phyloP scores from a whole-genome alignment of 768 basidiomycete genomes.

The Kwoniella sp. region DNA sequence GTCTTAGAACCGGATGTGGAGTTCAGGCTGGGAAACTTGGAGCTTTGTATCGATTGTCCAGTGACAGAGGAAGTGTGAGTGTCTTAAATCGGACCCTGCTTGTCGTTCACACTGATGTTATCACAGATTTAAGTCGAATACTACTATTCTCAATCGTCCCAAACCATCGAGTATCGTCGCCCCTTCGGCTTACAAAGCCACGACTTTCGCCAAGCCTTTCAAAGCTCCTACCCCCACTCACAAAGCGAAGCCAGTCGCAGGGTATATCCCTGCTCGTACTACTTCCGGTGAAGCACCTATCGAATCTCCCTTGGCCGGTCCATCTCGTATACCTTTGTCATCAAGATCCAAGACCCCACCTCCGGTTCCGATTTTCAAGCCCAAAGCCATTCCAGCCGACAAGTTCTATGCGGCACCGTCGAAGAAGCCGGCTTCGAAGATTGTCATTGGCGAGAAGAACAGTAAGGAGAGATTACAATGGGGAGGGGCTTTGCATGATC shows the following conservation, averaged over 20 bases:
- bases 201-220: constrained; percentile 41
- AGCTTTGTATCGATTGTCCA: constrained; percentile 33
- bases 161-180: constrained; percentile 11
- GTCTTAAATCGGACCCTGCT: not conserved
- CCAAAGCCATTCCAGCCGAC: constrained; percentile 9
- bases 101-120: not conserved
- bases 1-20: constrained; percentile 34
- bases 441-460: constrained; percentile 38
- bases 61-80: constrained; percentile 38
- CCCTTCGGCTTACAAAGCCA: constrained; percentile 17
- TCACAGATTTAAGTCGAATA: constrained; percentile 30
- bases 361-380: not conserved
- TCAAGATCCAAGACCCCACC: not conserved
- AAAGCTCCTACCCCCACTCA: constrained; percentile 40
- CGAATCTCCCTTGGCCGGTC: constrained; percentile 13
- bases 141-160: constrained; percentile 36
- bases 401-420: constrained; percentile 41
- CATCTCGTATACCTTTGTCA: constrained; percentile 12
- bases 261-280: constrained; percentile 26
- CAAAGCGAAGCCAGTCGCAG: constrained; percentile 23
- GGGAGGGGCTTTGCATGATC: constrained; percentile 63
- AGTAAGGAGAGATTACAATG: constrained; percentile 32
- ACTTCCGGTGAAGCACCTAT: not conserved
- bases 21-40: constrained; percentile 43
- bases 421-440: constrained; percentile 23